Base-by-base conservation (phyloP, 257 asterid genomes). In the Solanum bukasovii region DNA sequence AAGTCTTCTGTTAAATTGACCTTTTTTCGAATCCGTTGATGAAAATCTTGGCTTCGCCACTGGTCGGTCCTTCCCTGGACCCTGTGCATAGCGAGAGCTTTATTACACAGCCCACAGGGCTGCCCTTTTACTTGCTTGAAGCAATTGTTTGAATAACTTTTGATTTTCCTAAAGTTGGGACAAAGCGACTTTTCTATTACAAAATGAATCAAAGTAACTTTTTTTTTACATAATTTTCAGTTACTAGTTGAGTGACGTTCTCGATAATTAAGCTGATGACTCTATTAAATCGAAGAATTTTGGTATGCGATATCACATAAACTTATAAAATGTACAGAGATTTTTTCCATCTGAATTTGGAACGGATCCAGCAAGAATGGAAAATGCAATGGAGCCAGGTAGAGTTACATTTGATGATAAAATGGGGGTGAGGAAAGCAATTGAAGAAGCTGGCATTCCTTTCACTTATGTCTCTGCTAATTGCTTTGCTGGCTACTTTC, bases 301-400 rank as follows among this genome's bases (percentile, higher is more conserved):
- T 35, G 18, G 13, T n/a, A 71, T 9, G 4, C 0, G 6, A 1
- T 21, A 13, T 35, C 81, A 73, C 46, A 10, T 35, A 9, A 10
- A 34, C 29, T 9, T 13, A 6, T 12, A 37, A 77, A 38, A 40
- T 44, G 85, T 27, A 44, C 13, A 91, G 93, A 89, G 93, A 40
- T 89, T 91, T 70, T 86, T 91, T 35, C 93, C 93, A 1, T 91
- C 91, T 6, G 93, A 91, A 65, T 91, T 89, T 56, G 93, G 90
- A 18, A 88, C 87, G 9, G 91, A 91, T 49, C 91, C 93, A 21
- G 82, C 89, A 71, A 83, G 90, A 85, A 88, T 91, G 90, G 86
- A 78, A 14, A 75, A 88, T 16, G 87, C 91, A 14, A 75, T 87
- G 90, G 88, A 83, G 31, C 93, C 93, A 3, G 91, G 91, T 29